Evolutionary conservation across 1,284 basidiomycete genomes (phyloP), one percentile per base, ranked within the genome.

Genomic region (Retiboletus flavoniger): DNA sequence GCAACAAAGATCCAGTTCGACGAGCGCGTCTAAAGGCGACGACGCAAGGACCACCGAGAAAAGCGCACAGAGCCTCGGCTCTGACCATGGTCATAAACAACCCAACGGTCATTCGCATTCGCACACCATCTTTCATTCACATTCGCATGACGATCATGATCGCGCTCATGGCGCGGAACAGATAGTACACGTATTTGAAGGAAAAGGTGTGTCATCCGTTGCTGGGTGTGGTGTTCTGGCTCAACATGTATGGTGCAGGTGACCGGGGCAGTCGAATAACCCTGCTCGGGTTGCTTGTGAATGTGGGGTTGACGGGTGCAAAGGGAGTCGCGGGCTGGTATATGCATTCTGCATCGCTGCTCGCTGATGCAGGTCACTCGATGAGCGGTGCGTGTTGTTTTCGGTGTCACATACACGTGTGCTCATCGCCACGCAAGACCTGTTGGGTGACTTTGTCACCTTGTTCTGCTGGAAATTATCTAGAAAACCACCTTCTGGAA

Each of bases 341-440:
- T 61, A 81, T 90, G 82, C 93, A 98, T 68, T 95, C 92, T 7
- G 94, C 95, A 3, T 87, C 92, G 1, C 75, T 99, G 47, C 79
- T 99, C 9, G 96, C 97, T 3, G 96, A 99, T 66, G 95, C 96
- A 0, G 95, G 91, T 2, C 96, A 99, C 70, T 93, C 91, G n/a
- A 64, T 95, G 41, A 93, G 91, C 58, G 94, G 92, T 87, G 61
- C 54, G 84, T 77, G 32, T 41, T 40, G 40, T 49, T 48, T 61
- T 34, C 47, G 63, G 36, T 17, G 17, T 6, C 16, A 8, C 9
- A 5, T 28, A 40, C 7, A 11, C 21, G n/a, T 38, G 8, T 54
- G 26, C 55, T 63, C 39, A 59, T 41, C 32, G 1, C 5, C 24
- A 7, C 24, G 38, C 19, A 43, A 81, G 89, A 96, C 73, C 78